Percentiles rank a stretch among this genome's conserved stretches.
Conservation (phyloP, 2,329 filamentous ascomycete genomes). For the Alternaria ventricosa region DNA sequence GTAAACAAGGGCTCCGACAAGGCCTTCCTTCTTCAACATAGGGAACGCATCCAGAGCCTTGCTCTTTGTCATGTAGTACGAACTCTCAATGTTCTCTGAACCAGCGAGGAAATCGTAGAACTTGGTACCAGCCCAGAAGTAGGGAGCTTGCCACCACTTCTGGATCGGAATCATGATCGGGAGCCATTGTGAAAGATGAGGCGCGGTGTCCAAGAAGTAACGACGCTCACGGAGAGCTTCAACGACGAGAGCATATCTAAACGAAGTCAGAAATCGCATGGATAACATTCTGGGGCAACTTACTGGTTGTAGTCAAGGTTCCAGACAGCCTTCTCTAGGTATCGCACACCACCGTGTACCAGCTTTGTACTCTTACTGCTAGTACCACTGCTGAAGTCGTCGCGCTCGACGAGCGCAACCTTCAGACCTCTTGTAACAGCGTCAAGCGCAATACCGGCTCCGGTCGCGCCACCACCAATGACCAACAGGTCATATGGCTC, state of each 20-base stretch:
- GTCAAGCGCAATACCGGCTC: constrained; percentile 80
- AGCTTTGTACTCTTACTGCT: constrained; percentile 89
- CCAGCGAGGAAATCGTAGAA: constrained; percentile 86
- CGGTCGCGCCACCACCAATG: constrained; percentile 81
- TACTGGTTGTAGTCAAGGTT: constrained; percentile 83
- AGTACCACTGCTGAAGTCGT: constrained; percentile 82
- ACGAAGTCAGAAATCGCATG: not conserved
- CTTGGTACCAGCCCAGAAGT: constrained; percentile 80
- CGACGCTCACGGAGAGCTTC: constrained; percentile 83
- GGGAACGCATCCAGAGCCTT: constrained; percentile 88
- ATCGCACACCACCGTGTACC: constrained; percentile 83
- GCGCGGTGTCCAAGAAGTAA: constrained; percentile 83
- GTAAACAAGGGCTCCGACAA: constrained; percentile 85
- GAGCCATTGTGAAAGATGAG: constrained; percentile 79
- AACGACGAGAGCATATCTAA: constrained; percentile 71
- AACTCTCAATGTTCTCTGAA: constrained; percentile 85
- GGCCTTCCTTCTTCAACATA: constrained; percentile 80
- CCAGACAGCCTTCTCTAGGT: constrained; percentile 86
- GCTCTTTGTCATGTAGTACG: constrained; percentile 85
- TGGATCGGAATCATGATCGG: constrained; percentile 84
- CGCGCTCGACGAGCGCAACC: constrained; percentile 80
- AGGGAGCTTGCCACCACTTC: constrained; percentile 83
- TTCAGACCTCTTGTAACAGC: constrained; percentile 79
- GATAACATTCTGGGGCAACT: constrained; percentile 15
- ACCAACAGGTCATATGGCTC: constrained; percentile 78